Evolutionary conservation across 495 filamentous ascomycete genomes (phyloP), one percentile per base, ranked within the genome.

Genomic region (Penicillium goetzii): DNA sequence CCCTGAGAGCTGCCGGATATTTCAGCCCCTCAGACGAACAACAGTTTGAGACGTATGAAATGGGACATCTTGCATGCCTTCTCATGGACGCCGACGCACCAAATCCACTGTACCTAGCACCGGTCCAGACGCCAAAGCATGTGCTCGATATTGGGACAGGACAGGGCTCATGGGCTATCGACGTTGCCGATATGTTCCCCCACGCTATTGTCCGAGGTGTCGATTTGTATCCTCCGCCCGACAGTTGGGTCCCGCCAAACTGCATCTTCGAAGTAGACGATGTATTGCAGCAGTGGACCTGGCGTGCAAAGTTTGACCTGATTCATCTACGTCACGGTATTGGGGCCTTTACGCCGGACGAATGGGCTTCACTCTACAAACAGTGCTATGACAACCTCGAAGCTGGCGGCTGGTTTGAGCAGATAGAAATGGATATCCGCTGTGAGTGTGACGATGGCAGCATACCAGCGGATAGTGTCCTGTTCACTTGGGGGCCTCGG

Each of bases 361-460:
- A 75, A 53, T 69, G 64, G 68, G 43, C 40, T 8, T 19, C 53
- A 12, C 43, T 75, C 23, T 64, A 68, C 23, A 45, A 53, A n/a
- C 70, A 74, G 57, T 61, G 56, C 51, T 41, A 73, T 19, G 25
- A 67, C 14, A 28, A 51, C 25, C 36, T 61, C 3, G 30, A 61
- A 19, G 55, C 84, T 0, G 83, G 84, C 53, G 84, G 80, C 28
- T 86, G 80, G 71, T 66, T 85, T 38, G 85, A 87, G 58, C 68
- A 84, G 50, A 77, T 84, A 53, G 84, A 87, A 56, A 66, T 83
- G 14, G 59, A 70, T 57, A 69, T 72, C 43, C 38, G 58, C 53
- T 72, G 75, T 23, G 53, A 61, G 3, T 77, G 70, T 56, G 80
- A 84, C 61, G 83, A 85, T 68, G 68, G 70, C 32, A 76, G 72